Percentiles rank a stretch among this genome's conserved stretches.
Conservation (phyloP, 2,329 filamentous ascomycete species). For the Exophiala sp. region DNA sequence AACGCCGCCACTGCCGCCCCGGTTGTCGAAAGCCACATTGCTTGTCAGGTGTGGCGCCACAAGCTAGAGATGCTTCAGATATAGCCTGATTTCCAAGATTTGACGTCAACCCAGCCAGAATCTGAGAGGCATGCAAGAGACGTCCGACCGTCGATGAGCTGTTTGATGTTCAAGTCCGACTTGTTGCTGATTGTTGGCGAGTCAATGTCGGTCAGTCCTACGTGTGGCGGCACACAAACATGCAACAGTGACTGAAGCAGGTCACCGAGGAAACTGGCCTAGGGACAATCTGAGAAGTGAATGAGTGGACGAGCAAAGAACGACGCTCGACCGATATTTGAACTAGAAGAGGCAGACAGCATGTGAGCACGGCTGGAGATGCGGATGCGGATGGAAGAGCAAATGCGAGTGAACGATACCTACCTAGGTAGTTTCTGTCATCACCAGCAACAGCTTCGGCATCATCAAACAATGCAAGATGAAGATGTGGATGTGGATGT, state of each 20-base stretch:
- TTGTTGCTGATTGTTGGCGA: too few species aligned
- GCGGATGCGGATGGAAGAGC: background rate
- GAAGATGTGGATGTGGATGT: background rate
- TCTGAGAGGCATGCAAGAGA: background rate
- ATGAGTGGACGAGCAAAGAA: background rate
- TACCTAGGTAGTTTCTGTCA: background rate
- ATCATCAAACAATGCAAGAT: background rate
- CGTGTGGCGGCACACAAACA: background rate
- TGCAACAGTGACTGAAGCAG: background rate
- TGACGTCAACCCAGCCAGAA: background rate
- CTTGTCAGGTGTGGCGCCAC: background rate
- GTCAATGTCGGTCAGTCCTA: background rate
- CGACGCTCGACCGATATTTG: background rate
- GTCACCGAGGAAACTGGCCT: background rate
- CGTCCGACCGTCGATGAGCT: background rate
- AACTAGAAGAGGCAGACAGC: background rate
- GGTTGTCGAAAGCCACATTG: constrained; percentile 19
- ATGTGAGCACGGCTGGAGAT: too few species aligned
- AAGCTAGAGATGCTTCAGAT: background rate
- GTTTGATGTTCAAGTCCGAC: background rate
- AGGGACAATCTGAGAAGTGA: background rate
- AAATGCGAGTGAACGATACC: background rate
- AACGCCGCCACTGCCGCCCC: constrained; percentile 17
- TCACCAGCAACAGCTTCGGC: background rate
- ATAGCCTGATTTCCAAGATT: background rate